phyloP scores from a whole-genome alignment of 176 grass and related monocot species.

The Avena insularis region DNA sequence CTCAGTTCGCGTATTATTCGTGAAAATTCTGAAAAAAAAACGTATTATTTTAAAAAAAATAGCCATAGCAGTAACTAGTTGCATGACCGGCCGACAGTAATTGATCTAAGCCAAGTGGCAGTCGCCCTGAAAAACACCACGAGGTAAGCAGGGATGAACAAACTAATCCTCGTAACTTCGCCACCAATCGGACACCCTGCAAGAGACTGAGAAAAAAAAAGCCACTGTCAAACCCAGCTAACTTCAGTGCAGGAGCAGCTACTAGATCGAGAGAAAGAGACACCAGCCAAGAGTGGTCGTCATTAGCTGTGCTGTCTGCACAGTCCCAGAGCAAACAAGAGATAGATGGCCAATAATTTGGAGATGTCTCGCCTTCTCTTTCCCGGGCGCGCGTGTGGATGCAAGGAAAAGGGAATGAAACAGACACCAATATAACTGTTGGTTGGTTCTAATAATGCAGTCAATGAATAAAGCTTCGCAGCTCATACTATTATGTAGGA shows the following conservation, averaged over 20 bases:
- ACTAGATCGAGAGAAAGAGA: background rate
- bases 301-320: conserved; percentile 24
- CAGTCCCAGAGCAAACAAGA: background rate
- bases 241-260: background rate
- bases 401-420: conserved; percentile 11
- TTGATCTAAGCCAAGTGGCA: too few relatives aligned
- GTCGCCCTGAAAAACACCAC: too few relatives aligned
- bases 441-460: conserved; percentile 32
- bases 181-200: background rate
- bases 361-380: conserved; percentile 1
- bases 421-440: background rate
- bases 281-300: background rate
- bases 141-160: background rate
- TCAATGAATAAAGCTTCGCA: conserved; percentile 37
- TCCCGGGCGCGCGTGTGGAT: background rate
- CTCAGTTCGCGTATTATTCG: too few relatives aligned
- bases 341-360: conserved; percentile 27
- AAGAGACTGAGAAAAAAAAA: background rate
- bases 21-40: too few relatives aligned
- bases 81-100: too few relatives aligned
- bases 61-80: too few relatives aligned
- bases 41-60: too few relatives aligned
- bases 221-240: background rate
- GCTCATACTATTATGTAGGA: conserved; percentile 3
- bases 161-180: background rate